phyloP scores from a whole-genome alignment of 1,284 basidiomycete genomes.

The Apiotrichum siamense region DNA sequence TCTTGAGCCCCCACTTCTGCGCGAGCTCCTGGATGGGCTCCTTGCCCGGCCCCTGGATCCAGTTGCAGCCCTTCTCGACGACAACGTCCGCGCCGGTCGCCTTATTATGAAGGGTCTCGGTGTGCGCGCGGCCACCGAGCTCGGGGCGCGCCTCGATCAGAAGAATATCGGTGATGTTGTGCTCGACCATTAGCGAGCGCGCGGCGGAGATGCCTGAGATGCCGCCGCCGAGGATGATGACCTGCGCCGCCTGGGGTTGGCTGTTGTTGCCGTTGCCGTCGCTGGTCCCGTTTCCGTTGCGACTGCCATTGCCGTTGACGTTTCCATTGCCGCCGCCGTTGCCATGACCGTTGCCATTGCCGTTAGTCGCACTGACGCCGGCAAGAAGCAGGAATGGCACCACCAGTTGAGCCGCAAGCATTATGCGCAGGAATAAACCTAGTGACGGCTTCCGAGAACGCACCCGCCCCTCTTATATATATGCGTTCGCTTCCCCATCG shows the following conservation, averaged over 20 bases:
- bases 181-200: conserved; percentile 54
- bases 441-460: too few species aligned
- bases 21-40: conserved; percentile 51
- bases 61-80: conserved; percentile 62
- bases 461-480: too few species aligned
- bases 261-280: neutral
- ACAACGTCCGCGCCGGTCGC: conserved; percentile 41
- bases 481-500: too few species aligned
- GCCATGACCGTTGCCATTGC: too few species aligned
- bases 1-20: conserved; percentile 55
- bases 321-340: too few species aligned
- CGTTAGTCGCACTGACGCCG: too few species aligned
- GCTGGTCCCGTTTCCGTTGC: neutral
- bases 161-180: conserved; percentile 57
- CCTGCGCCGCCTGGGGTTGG: conserved; percentile 27
- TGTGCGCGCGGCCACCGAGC: conserved; percentile 59
- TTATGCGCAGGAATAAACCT: too few species aligned
- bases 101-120: conserved; percentile 44
- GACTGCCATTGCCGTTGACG: neutral
- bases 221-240: conserved; percentile 59
- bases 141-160: conserved; percentile 58
- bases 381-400: too few species aligned
- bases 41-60: conserved; percentile 59
- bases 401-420: too few species aligned
- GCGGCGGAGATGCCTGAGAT: conserved; percentile 63